Evolutionary conservation across 2,329 filamentous ascomycete species (phyloP).

Genomic region (Chrysoporthe deuterocubensis): DNA sequence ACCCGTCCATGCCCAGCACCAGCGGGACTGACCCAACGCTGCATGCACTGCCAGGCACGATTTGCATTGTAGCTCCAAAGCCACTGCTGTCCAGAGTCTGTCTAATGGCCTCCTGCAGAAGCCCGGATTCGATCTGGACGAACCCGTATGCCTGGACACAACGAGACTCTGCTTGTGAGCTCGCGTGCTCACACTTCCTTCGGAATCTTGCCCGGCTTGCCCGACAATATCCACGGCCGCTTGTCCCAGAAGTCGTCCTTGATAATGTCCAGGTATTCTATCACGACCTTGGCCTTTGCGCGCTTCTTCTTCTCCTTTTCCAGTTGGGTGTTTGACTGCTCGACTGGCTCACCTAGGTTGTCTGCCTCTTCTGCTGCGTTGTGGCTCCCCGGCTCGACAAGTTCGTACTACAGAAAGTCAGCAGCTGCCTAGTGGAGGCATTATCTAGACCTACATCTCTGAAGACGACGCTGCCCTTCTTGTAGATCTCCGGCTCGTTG

Average conservation of each 20-base stretch:
- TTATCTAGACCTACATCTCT: conserved; percentile 66
- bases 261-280: conserved; percentile 92
- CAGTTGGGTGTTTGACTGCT: conserved; percentile 75
- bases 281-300: conserved; percentile 77
- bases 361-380: conserved; percentile 52
- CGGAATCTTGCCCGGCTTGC: conserved; percentile 73
- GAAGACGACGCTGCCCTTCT: conserved; percentile 90
- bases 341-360: conserved; percentile 53
- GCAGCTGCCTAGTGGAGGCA: not conserved
- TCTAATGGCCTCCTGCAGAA: no score
- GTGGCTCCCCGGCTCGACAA: conserved; percentile 63
- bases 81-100: not conserved
- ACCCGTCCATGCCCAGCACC: not conserved
- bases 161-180: not conserved
- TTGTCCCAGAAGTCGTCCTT: conserved; percentile 92
- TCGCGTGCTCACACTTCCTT: conserved; percentile 52
- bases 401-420: conserved; percentile 61
- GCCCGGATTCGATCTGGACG: not conserved
- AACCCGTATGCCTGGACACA: not conserved
- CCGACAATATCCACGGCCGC: conserved; percentile 81
- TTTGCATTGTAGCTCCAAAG: not conserved
- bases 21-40: not conserved
- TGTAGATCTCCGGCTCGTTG: conserved; percentile 89
- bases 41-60: not conserved
- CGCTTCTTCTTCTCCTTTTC: conserved; percentile 84